Base-by-base conservation (phyloP, 2,329 filamentous ascomycete genomes). In the Ophiocordyceps australis region DNA sequence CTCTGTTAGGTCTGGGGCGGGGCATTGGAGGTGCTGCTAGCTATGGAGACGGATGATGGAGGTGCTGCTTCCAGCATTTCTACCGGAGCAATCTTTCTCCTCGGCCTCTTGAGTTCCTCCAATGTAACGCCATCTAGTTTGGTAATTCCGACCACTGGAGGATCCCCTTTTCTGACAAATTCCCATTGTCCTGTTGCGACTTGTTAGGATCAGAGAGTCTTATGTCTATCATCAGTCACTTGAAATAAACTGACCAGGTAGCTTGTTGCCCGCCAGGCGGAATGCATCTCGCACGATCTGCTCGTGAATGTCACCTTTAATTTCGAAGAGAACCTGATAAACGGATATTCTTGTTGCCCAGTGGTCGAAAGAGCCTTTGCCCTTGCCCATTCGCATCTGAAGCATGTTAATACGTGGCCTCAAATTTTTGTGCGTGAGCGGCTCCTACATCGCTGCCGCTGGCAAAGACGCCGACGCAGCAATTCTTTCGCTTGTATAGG, bases 301-400 rank as follows among this genome's bases (percentile, higher is more conserved):
- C 59, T 98, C 89, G 65, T 98, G 89, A 35, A 95, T 46, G 39
- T 83, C 70, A 23, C 89, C 89, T 52, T 82, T 83, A 38, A 98
- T 56, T 54, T 98, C 89, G 38, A 98, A 91, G 13, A 94, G 60
- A 25, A 98, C 71, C 49, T 89, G 80, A 54, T 79, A 93, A 26
- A 95, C 81, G 7, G 82, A 73, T 38, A 95, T 74, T 51, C 86
- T 73, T 14, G 78, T 71, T 5, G 86, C 83, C 89, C 89, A 98
- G 46, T 92, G 81, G 49, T 98, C 89, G 46, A 98, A 95, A 34
- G 75, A 79, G 39, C 89, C 89, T 51, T 98, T 98, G 55, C 89
- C 89, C 56, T 95, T 98, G 50, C 89, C 89, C 91, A 98, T 98
- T 67, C 89, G 77, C 50, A 82, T 77, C 71, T 75, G 36, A 6